Base-by-base conservation (phyloP, 768 basidiomycete species). In the Russula brevipes region DNA sequence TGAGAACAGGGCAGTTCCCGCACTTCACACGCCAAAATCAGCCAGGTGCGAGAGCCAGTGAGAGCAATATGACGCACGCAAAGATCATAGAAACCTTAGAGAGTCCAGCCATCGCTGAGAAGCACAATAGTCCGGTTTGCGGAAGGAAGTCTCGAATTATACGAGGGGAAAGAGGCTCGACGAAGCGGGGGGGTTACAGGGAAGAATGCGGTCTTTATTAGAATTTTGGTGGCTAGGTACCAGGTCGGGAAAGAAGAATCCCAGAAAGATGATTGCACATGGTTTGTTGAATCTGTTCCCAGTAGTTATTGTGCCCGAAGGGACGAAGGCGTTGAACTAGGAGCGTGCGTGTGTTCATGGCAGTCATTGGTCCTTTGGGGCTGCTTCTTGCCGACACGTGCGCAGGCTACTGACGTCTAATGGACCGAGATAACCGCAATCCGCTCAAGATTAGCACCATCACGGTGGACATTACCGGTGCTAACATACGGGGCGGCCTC, bases 1-100 rank as follows among this genome's bases (percentile, higher is more conserved):
- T 33, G 90, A 91, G 76, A 94, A 92, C 50, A 93, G 77, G 47
- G 91, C 91, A 3, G 91, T 94, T 70, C 91, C 91, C 72, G 91
- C 92, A 16, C 89, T 91, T 66, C 9, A 19, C 30, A 57, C 35
- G 49, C 47, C 24, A 47, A 49, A 30, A 24, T 52, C 56, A 57
- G 56, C 50, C 39, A 55, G 19, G 60, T 64, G 24, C 63, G 38
- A 55, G 52, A 46, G 7, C 4, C 6, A 11, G 30, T 24, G 46
- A 46, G 44, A 45, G 5, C 44, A 49, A 12, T 51, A 24, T 9
- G 19, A 79, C 86, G 54, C 67, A 91, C 90, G 90, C 90, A 71
- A 93, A 93, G 71, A 93, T 89, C 72, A 93, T 84, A 56, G 89
- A 89, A 64, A 93, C 85, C 65, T 84, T 81, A 67, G 74, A 75